Conservation (phyloP, 768 basidiomycete genomes). For the Kondoa malvinella region DNA sequence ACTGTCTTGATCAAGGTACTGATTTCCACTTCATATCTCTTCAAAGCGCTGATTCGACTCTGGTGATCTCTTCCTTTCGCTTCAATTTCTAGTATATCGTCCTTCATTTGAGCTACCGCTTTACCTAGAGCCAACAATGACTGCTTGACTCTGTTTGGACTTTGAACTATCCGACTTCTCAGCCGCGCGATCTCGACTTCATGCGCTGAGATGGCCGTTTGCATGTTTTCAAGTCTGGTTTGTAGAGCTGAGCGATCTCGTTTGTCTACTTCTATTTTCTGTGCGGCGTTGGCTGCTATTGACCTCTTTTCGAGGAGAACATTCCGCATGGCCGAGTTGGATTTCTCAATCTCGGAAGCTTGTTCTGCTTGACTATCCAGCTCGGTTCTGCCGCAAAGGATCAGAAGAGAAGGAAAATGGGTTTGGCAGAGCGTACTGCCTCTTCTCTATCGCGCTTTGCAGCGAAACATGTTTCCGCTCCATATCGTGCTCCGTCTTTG, state of each 20-base stretch:
- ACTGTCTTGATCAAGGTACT: slow-evolving; percentile 12
- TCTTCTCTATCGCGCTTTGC: slow-evolving; percentile 8
- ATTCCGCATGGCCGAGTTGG: slow-evolving; percentile 10
- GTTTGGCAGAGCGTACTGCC: background rate
- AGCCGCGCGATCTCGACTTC: slow-evolving; percentile 16
- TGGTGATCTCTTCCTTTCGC: slow-evolving; percentile 12
- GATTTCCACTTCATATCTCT: slow-evolving; percentile 16
- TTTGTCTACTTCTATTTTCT: slow-evolving; percentile 8
- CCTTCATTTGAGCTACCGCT: slow-evolving; percentile 13
- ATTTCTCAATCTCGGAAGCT: slow-evolving; percentile 6
- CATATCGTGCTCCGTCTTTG: slow-evolving; percentile 14
- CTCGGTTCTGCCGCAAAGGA: slow-evolving; percentile 4
- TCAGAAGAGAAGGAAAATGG: background rate
- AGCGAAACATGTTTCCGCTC: background rate
- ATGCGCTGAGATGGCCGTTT: slow-evolving; percentile 9
- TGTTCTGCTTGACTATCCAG: slow-evolving; percentile 8
- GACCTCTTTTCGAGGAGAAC: slow-evolving; percentile 8
- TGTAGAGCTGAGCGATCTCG: slow-evolving; percentile 7
- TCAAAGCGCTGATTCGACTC: slow-evolving; percentile 11
- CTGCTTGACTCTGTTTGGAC: slow-evolving; percentile 16
- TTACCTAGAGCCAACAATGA: slow-evolving; percentile 13
- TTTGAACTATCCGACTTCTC: slow-evolving; percentile 11
- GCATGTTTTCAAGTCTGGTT: slow-evolving; percentile 12
- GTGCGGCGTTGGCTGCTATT: slow-evolving; percentile 11
- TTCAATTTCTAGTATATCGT: slow-evolving; percentile 16